Conservation (phyloP, 495 filamentous ascomycete species). For the Terfezia claveryi region DNA sequence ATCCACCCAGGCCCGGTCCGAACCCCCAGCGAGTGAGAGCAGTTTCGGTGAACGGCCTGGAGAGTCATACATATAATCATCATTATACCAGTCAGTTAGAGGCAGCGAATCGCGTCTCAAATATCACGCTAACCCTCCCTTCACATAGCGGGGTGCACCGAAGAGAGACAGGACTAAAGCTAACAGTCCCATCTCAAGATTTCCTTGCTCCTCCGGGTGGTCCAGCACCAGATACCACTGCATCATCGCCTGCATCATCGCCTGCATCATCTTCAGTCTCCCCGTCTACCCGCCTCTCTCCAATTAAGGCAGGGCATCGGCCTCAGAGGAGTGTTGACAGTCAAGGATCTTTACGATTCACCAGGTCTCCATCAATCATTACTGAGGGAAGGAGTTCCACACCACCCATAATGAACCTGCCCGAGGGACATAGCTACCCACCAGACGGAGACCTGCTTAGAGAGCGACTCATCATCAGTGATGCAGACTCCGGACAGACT, state of each 20-base stretch:
- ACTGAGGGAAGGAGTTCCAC: neutral
- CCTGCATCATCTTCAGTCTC: neutral
- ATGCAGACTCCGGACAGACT: neutral
- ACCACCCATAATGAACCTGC: too few relatives aligned
- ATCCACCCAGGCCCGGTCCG: slow-evolving; percentile 4
- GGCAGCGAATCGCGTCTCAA: too few relatives aligned
- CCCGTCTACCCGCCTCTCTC: neutral
- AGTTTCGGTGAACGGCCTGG: slow-evolving; percentile 44
- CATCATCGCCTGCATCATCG: neutral
- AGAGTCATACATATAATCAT: neutral
- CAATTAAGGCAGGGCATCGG: neutral
- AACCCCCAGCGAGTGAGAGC: slow-evolving; percentile 24
- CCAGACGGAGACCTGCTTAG: neutral
- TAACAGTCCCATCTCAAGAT: neutral
- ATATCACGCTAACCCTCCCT: too few relatives aligned
- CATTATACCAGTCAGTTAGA: neutral
- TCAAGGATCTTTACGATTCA: too few relatives aligned
- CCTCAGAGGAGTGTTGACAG: too few relatives aligned
- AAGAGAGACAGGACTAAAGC: neutral
- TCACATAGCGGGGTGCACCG: too few relatives aligned
- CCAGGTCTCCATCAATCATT: too few relatives aligned
- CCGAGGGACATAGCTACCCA: neutral
- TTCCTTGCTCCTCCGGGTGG: neutral
- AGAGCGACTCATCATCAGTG: neutral
- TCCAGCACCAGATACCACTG: neutral